Evolutionary conservation across 1,284 basidiomycete genomes (phyloP), one percentile per base, ranked within the genome.

Genomic region (Peniophora sp.): DNA sequence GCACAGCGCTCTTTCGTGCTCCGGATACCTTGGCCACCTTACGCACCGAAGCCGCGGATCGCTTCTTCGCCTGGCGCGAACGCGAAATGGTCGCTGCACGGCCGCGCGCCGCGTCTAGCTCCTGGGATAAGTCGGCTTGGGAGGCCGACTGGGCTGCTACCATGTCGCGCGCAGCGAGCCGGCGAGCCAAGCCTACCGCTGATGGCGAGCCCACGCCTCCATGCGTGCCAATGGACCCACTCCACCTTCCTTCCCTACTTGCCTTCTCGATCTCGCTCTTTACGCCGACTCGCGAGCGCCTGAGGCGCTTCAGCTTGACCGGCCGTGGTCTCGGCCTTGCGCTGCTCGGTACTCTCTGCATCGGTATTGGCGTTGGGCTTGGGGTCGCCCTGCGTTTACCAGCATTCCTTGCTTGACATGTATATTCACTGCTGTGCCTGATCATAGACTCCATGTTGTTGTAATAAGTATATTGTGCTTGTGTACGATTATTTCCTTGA

Each of bases 51-150:
- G 81, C 81, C 1, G 72, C 78, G 0, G 79, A 83, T 47, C 74
- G 84, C n/a, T 87, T 85, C 63, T 61, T 87, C 52, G 73, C 75
- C 34, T 87, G 84, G 85, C 70, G 80, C 43, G 83, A 85, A 59
- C 74, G 83, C 25, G 80, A 85, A 57, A 70, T 72, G 32, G 73
- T 74, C 3, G 73, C 65, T 43, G 3, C 35, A 32, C 45, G 43
- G 12, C 48, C 36, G 50, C 48, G 38, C 57, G 45, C 35, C 41
- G 44, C 3, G 50, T 50, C 22, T 47, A 52, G 22, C 17, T 47
- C 56, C 16, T 83, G 79, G 80, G 73, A 74, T 59, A 82, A 80
- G 64, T 69, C 69, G 14, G 70, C 66, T 49, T 83, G 82, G 81
- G 81, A 84, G 58, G 70, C 75, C 2, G 76, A 83, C 55, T 85